Conservation (phyloP, 495 filamentous ascomycete genomes). For the Penicillium steckii region DNA sequence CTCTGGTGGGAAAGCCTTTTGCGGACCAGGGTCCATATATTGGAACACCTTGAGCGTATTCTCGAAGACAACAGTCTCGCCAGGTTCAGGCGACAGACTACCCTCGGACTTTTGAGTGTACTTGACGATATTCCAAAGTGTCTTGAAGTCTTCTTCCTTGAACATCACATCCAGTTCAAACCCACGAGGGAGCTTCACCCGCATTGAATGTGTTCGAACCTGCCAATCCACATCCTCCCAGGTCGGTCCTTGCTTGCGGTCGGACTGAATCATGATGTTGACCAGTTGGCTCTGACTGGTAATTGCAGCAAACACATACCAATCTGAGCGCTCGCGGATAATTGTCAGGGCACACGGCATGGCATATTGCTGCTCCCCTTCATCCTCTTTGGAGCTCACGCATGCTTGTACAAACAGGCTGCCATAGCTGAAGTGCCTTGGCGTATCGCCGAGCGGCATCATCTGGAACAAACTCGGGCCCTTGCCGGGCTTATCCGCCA, state of each 20-base stretch:
- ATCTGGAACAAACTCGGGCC: conserved; percentile 55
- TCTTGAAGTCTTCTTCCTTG: conserved; percentile 69
- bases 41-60: conserved; percentile 66
- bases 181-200: conserved; percentile 64
- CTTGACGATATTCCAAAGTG: conserved; percentile 76
- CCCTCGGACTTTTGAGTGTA: conserved; percentile 71
- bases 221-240: conserved; percentile 84
- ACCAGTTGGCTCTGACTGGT: conserved; percentile 74
- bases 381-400: conserved; percentile 63
- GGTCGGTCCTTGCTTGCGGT: conserved; percentile 63
- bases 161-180: conserved; percentile 68
- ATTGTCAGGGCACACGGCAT: conserved; percentile 74
- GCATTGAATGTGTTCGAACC: conserved; percentile 55
- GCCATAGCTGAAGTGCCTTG: conserved; percentile 67
- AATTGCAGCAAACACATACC: conserved; percentile 64
- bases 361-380: conserved; percentile 59
- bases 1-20: conserved; percentile 69
- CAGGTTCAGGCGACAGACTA: conserved; percentile 60
- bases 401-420: conserved; percentile 68
- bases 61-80: conserved; percentile 66
- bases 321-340: conserved; percentile 63
- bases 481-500: conserved; percentile 36
- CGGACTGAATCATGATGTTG: conserved; percentile 68
- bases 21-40: conserved; percentile 67
- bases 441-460: conserved; percentile 72